Evolutionary conservation across 2,329 filamentous ascomycete genomes (phyloP).

Genomic region (Claviceps purpurea): DNA sequence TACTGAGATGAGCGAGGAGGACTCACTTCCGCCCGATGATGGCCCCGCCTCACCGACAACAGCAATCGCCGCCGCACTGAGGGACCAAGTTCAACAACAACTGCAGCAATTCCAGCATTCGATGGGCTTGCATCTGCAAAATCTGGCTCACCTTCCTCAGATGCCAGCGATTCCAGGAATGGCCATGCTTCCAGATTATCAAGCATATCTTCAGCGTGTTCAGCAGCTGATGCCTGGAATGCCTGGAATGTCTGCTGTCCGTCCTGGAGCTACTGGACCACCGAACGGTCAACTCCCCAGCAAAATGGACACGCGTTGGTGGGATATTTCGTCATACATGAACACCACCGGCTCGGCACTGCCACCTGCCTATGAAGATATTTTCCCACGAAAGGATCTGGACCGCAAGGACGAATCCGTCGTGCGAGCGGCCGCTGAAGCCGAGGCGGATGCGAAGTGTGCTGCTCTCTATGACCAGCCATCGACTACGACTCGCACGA

Average conservation of each 20-base stretch:
- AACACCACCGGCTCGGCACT: slow-evolving; percentile 31
- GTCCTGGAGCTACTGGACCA: slow-evolving; percentile 39
- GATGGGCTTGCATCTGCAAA: slow-evolving; percentile 52
- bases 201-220: slow-evolving; percentile 53
- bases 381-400: slow-evolving; percentile 47
- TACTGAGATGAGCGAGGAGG: slow-evolving; percentile 23
- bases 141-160: slow-evolving; percentile 35
- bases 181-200: slow-evolving; percentile 56
- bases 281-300: slow-evolving; percentile 22
- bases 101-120: slow-evolving; percentile 65
- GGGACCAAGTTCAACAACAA: slow-evolving; percentile 60
- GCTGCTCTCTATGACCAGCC: slow-evolving; percentile 36
- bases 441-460: slow-evolving; percentile 45
- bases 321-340: slow-evolving; percentile 48
- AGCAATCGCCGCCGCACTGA: slow-evolving; percentile 54
- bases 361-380: slow-evolving; percentile 67
- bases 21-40: slow-evolving; percentile 19
- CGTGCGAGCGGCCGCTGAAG: slow-evolving; percentile 42
- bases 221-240: slow-evolving; percentile 60
- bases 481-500: slow-evolving; percentile 11
- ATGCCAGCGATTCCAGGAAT: slow-evolving; percentile 44
- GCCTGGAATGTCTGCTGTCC: slow-evolving; percentile 38
- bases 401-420: slow-evolving; percentile 47
- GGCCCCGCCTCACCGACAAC: slow-evolving; percentile 40
- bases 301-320: slow-evolving; percentile 48